Evolutionary conservation across 1,284 basidiomycete species (phyloP), one percentile per base, ranked within the genome.

Genomic region (Cryptococcus floricola): DNA sequence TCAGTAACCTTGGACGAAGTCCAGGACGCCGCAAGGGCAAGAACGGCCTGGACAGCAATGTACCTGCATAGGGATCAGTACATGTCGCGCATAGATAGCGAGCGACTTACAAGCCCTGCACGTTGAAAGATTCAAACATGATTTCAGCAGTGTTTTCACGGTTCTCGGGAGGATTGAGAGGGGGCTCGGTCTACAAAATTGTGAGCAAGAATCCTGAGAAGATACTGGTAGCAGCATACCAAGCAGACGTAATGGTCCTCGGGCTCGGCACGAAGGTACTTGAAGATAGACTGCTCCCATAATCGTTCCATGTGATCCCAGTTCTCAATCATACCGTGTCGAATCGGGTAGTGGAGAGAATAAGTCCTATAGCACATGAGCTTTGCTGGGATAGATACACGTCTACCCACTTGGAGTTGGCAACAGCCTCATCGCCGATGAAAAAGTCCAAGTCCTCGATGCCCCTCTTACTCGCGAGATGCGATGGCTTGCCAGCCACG

Each of bases 291-390:
- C 81, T 98, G 95, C 78, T 98, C 94, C 96, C 95, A 98, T 79
- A 94, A 98, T 10, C 96, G 83, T 77, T 98, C 96, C 96, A 99
- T 99, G 69, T 96, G 86, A 79, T 98, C 96, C 96, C 96, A 99
- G 74, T 98, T 98, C 65, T 98, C 96, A 71, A 98, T 97, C 86
- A 92, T 87, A 39, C 96, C 96, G 74, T 99, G 96, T 54, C 90
- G 85, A 73, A 98, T 98, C 23, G 96, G 96, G 78, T 98, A 97
- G 78, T 95, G 89, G 16, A 98, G 85, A 42, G 89, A 87, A 79
- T 98, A 99, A 4, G 79, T 65, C 85, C 90, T 46, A 86, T 84
- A n/a, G 27, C 19, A 27, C n/a, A 39, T 39, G 25, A 37, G 25
- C 12, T 13, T 50, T n/a, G 39, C 3, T 25, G 9, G 9, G 19